Base-by-base conservation (phyloP, 129 eudicot genomes). In the Flaveria brownii region DNA sequence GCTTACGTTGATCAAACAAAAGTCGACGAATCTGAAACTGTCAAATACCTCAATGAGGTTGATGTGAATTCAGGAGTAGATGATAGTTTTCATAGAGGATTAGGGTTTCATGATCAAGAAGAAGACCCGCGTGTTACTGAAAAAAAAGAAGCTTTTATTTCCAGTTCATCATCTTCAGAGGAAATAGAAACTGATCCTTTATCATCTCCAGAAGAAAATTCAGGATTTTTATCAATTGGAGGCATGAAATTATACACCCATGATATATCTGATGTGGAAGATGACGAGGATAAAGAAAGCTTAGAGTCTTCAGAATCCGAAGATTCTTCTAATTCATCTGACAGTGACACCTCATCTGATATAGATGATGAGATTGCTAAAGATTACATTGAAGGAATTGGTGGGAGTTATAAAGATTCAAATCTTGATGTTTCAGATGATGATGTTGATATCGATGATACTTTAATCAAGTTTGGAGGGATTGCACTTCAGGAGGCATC, bases 401-500 rank as follows among this genome's bases (percentile, higher is more conserved):
- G 97, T 74, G 89, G 98, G 69, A 74, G 59, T 55, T 78, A 75
- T 20, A 74, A 84, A 52, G 73, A 86, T 76, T 73, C 81, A 67
- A 87, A 78, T 72, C 81, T 94, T 42, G 93, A 87, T 66, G 63
- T 20, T 16, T 50, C 88, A 91, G 62, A 72, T 77, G 47, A 74
- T 68, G 76, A 64, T 63, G 83, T 73, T 78, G 81, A 76, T 73
- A 70, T 78, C 74, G 81, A 86, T 72, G 90, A 81, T 17, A 84
- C 96, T 66, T 2, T 87, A 71, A 36, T 83, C 74, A 91, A 84
- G 85, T 61, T 94, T 50, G 80, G 97, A 52, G 93, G 98, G 57
- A 87, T 94, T 78, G 82, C 87, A 77, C 92, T 94, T 79, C 85
- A 87, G 80, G 90, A 94, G 51, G 97, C 96, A 71, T 94, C 98